These are phyloP conservation scores for Dispira simplex DNA, from an alignment of 192 early-diverging fungal genomes.

Conservation along the genomic window DNA sequence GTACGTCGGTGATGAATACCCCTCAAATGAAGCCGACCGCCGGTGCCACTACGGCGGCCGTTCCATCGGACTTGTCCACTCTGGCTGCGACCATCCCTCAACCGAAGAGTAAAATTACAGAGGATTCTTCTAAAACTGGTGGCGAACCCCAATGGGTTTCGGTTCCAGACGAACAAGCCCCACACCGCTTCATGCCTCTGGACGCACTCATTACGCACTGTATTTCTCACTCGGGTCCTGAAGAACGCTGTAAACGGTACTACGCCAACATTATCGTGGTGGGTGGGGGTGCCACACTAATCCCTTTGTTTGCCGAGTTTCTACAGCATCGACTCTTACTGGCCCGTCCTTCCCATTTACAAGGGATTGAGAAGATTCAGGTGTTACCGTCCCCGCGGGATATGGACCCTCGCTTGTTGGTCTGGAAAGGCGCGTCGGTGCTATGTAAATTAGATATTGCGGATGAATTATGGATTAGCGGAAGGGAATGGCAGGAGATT, in stretches of 20 bases:
- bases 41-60: not conserved
- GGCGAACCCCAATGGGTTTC: conserved; percentile 14
- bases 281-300: conserved; percentile 59
- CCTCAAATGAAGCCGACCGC: not conserved
- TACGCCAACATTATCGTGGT: conserved; percentile 70
- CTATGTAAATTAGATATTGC: conserved; percentile 59
- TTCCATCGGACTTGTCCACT: not conserved
- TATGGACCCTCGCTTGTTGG: conserved; percentile 64
- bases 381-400: conserved; percentile 67
- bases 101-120: not conserved
- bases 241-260: conserved; percentile 55
- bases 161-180: conserved; percentile 17
- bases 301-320: conserved; percentile 45
- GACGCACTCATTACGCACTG: conserved; percentile 56
- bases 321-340: conserved; percentile 31
- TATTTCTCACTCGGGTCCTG: conserved; percentile 41
- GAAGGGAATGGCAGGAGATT: conserved; percentile 53
- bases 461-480: conserved; percentile 65
- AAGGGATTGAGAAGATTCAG: conserved; percentile 22
- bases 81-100: not conserved
- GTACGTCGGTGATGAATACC: not conserved
- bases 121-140: not conserved
- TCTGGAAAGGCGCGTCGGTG: conserved; percentile 80
- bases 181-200: conserved; percentile 31
- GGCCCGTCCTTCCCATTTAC: conserved; percentile 5